Percentiles rank a stretch among this genome's conserved stretches.
Evolutionary conservation across 441 rosid genomes (phyloP).

Genomic region (Jatropha multifida): DNA sequence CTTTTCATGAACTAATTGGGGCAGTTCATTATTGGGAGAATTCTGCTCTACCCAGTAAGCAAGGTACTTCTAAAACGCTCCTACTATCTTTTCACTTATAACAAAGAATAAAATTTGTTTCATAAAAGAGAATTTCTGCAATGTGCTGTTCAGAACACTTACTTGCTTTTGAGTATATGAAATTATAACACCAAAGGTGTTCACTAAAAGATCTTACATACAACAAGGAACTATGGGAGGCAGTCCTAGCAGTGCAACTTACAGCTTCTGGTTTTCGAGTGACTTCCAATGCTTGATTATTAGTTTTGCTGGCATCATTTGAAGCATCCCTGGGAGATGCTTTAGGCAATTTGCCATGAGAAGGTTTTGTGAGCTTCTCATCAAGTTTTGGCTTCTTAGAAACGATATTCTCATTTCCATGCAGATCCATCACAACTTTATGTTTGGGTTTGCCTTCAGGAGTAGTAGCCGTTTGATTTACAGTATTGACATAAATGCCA

Average conservation of each 20-base stretch:
- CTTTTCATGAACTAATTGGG: background rate
- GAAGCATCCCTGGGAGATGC: slow-evolving; percentile 25
- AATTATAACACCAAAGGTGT: background rate
- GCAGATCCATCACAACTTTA: slow-evolving; percentile 20
- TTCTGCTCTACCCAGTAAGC: background rate
- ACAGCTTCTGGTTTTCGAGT: slow-evolving; percentile 49
- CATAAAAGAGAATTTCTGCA: background rate
- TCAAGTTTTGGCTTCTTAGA: slow-evolving; percentile 36
- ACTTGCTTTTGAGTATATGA: background rate
- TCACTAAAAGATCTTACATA: background rate
- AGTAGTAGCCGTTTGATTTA: slow-evolving; percentile 10
- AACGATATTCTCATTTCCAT: slow-evolving; percentile 24
- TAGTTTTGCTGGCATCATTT: slow-evolving; percentile 28
- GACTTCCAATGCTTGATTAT: slow-evolving; percentile 38
- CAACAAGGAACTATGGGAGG: background rate
- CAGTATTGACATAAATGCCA: slow-evolving; percentile 19
- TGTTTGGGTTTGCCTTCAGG: slow-evolving; percentile 36
- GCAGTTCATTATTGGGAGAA: background rate
- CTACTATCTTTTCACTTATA: background rate
- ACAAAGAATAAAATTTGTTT: background rate
- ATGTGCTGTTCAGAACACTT: background rate
- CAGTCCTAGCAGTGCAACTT: slow-evolving; percentile 38
- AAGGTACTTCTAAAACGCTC: background rate
- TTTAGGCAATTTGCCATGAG: slow-evolving; percentile 32
- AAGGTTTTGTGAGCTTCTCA: slow-evolving; percentile 29